Evolutionary conservation across 768 basidiomycete genomes (phyloP), one percentile per base, ranked within the genome.

Genomic region (Phylloporus scabripes): DNA sequence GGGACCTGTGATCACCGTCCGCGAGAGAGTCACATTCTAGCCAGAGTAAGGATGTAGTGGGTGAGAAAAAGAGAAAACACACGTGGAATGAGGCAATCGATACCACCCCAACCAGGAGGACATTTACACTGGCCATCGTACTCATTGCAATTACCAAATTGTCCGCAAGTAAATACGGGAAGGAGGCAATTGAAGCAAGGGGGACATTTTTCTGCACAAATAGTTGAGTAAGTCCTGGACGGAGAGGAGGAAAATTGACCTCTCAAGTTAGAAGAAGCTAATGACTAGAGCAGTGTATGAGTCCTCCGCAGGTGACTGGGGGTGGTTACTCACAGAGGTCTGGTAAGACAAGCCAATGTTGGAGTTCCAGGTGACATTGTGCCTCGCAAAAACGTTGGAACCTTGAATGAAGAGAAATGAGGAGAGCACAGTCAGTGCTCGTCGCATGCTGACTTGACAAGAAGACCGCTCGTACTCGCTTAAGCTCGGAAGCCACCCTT

Each of bases 81-180:
- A 96, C 94, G 86, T 18, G 96, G 95, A 7, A 80, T 80, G 45
- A 96, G 70, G 70, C 96, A 99, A 61, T 98, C 95, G 32, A 93
- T 86, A 1, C 96, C 96, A 40, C 92, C 91, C 83, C 94, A 99
- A n/a, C 96, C 96, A 36, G 91, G 79, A 1, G 93, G 92, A 61
- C 96, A 99, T 62, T 92, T 85, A 70, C 96, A 99, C 60, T 96
- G 92, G 1, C 96, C 96, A 62, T 97, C 83, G 62, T 87, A 97
- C 42, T 81, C 76, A 61, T 94, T 85, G 70, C 96, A 99, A 38
- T 82, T 72, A 23, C 92, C 94, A 56, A 82, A 96, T 67, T 98
- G 92, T 1, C 92, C 92, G 62, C 95, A 99, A 0, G 77, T 85
- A 68, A 94, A 97, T 0, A 81, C 87, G 0, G 93, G 92, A 14